Conservation (phyloP, 179 eudicot species). For the Vitellaria paradoxa region DNA sequence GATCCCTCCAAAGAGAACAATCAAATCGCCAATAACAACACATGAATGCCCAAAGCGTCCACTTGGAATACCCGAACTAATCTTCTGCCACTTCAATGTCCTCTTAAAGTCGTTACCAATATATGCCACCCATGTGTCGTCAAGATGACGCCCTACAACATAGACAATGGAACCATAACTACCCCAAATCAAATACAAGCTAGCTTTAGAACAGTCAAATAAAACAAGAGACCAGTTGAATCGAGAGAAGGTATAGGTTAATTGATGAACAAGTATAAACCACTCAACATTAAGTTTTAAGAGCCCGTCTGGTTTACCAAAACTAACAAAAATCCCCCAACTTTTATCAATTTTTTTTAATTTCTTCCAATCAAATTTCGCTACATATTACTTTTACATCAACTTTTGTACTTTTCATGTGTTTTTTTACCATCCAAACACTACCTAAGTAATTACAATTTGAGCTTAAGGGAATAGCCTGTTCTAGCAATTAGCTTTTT, state of each 20-base stretch:
- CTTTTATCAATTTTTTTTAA: too few species aligned
- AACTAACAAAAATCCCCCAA: too few species aligned
- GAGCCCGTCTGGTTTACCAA: too few species aligned
- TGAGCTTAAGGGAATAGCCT: background rate
- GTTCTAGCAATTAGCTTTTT: background rate
- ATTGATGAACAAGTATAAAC: background rate
- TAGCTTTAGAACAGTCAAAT: background rate
- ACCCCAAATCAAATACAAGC: background rate
- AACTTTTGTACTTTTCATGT: too few species aligned
- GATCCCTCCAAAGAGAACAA: slow-evolving; percentile 90
- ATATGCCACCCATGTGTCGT: slow-evolving; percentile 93
- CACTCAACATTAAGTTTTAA: too few species aligned
- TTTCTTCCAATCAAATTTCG: too few species aligned
- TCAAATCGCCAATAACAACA: slow-evolving; percentile 53
- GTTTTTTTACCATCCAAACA: too few species aligned
- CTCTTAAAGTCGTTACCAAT: slow-evolving; percentile 47
- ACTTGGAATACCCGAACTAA: slow-evolving; percentile 67
- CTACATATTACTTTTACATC: too few species aligned
- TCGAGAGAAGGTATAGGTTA: background rate
- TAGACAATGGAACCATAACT: slow-evolving; percentile 6
- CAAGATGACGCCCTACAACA: slow-evolving; percentile 89
- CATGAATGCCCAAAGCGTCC: slow-evolving; percentile 98
- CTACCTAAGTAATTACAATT: background rate
- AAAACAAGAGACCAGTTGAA: slow-evolving; percentile 1
- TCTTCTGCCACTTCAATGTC: slow-evolving; percentile 68